Conservation (phyloP, 257 asterid species). For the Gentiana macrophylla region DNA sequence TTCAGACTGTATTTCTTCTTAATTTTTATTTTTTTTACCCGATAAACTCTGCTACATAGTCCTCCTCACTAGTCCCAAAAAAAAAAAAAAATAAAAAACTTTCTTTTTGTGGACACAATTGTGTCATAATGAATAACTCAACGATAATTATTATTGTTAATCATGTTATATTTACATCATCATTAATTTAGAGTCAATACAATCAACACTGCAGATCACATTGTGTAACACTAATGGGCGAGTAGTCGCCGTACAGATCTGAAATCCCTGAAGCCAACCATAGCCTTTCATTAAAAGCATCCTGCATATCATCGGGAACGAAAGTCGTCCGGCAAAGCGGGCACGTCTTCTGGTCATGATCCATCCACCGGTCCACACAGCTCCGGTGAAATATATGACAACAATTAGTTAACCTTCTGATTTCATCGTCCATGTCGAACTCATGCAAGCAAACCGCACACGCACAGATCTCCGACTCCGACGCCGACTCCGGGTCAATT, state of each 20-base stretch:
- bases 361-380: slow-evolving; percentile 99
- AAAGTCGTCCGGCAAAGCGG: slow-evolving; percentile 82
- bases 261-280: slow-evolving; percentile 88
- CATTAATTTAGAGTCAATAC: too few species aligned
- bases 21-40: too few species aligned
- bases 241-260: slow-evolving; percentile 68
- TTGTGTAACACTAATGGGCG: slow-evolving; percentile 20
- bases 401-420: slow-evolving; percentile 78
- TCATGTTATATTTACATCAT: too few species aligned
- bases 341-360: slow-evolving; percentile 94
- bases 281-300: slow-evolving; percentile 63
- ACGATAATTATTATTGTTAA: too few species aligned
- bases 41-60: too few species aligned
- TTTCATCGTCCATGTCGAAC: slow-evolving; percentile 69
- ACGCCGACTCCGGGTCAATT: slow-evolving; percentile 47
- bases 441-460: slow-evolving; percentile 93
- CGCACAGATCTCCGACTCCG: too few species aligned
- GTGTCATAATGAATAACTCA: too few species aligned
- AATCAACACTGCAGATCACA: too few species aligned
- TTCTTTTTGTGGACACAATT: too few species aligned
- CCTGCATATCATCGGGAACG: slow-evolving; percentile 87
- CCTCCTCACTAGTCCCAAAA: too few species aligned
- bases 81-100: too few species aligned
- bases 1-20: too few species aligned
- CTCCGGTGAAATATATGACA: slow-evolving; percentile 71